phyloP scores from a whole-genome alignment of 2,329 filamentous ascomycete species.

The Parastagonospora nodorum region DNA sequence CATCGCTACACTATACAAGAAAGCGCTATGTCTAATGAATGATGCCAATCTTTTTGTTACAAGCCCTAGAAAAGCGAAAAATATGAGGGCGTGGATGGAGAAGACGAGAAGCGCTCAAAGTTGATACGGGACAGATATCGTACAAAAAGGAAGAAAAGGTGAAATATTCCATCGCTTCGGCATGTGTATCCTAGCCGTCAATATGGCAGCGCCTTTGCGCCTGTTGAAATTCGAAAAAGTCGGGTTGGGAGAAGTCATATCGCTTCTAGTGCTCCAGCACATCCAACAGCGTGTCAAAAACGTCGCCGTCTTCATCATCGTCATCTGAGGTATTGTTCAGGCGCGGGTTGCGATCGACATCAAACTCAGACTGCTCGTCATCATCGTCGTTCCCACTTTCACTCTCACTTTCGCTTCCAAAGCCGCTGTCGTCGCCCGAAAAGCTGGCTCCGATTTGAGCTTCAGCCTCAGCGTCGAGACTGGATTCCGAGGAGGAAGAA shows the following conservation, averaged over 20 bases:
- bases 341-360: constrained; percentile 7
- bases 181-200: constrained; percentile 2
- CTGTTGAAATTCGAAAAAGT: neutral
- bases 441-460: constrained; percentile 40
- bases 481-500: constrained; percentile 22
- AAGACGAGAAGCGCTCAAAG: neutral
- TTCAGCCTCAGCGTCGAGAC: constrained; percentile 15
- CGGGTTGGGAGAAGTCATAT: neutral
- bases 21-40: neutral
- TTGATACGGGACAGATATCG: neutral
- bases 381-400: constrained; percentile 20
- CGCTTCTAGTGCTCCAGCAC: constrained; percentile 19
- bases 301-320: constrained; percentile 22
- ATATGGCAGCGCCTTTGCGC: neutral
- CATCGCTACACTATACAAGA: constrained; percentile 1
- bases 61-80: neutral
- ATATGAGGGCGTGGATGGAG: neutral
- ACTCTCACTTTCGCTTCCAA: constrained; percentile 35
- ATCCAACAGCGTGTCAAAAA: constrained; percentile 28
- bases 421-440: constrained; percentile 43
- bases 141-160: constrained; percentile 2
- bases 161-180: neutral
- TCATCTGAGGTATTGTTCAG: constrained; percentile 5
- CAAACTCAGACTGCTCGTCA: constrained; percentile 4
- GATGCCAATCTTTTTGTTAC: neutral